Conservation (phyloP, 257 asterid genomes). For the Linaria vulgaris region DNA sequence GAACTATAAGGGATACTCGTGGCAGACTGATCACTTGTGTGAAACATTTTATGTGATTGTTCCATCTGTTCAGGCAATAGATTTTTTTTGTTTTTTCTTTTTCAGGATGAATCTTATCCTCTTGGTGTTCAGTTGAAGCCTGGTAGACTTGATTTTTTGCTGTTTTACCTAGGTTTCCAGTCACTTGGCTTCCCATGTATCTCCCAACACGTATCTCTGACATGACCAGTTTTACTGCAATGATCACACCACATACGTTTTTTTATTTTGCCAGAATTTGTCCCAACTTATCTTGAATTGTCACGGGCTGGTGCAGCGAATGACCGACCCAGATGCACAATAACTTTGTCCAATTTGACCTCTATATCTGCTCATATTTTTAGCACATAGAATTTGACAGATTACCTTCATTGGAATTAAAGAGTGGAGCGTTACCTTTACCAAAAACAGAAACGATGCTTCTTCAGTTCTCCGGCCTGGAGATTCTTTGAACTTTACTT, state of each 20-base stretch:
- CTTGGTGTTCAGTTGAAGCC: background rate
- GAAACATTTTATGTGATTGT: background rate
- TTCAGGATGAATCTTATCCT: too few species aligned
- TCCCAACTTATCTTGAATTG: too few species aligned
- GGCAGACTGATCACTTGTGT: background rate
- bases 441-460: too few species aligned
- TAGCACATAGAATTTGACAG: too few species aligned
- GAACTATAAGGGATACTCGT: background rate
- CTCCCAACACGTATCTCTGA: background rate
- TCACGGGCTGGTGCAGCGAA: too few species aligned
- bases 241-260: background rate
- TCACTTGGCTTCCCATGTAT: background rate
- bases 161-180: background rate
- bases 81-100: too few species aligned
- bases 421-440: too few species aligned
- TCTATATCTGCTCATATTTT: too few species aligned
- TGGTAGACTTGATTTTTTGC: background rate
- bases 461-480: too few species aligned
- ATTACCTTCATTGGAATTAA: too few species aligned
- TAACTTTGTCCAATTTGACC: too few species aligned
- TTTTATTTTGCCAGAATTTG: background rate
- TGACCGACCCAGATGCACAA: too few species aligned
- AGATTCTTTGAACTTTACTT: background rate
- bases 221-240: background rate
- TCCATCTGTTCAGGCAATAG: background rate